Conservation (phyloP, 257 asterid genomes). For the Asclepias syriaca region DNA sequence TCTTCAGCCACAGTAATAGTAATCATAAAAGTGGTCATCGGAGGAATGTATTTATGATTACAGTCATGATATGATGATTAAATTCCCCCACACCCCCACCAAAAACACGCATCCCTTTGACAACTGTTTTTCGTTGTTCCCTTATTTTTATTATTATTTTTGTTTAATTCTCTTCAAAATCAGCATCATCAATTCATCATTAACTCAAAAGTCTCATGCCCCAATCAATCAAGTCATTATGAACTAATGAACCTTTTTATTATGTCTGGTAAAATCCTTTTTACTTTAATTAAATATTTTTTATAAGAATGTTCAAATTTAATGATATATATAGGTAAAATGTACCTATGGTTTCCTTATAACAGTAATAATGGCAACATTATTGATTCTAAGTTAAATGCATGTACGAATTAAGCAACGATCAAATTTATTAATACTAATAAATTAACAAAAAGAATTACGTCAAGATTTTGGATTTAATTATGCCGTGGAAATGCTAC, state of each 20-base stretch:
- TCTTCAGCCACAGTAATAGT: background rate
- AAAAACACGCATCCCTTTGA: conserved; percentile 16
- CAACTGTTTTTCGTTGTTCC: conserved; percentile 13
- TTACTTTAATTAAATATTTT: too few species aligned
- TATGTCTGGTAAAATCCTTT: background rate
- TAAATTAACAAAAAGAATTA: too few species aligned
- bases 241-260: background rate
- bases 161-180: background rate
- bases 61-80: background rate
- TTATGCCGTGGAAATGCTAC: too few species aligned
- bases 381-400: too few species aligned
- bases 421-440: too few species aligned
- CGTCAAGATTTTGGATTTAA: too few species aligned
- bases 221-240: background rate
- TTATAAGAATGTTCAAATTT: too few species aligned
- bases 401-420: too few species aligned
- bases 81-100: background rate
- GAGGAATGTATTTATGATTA: conserved; percentile 8
- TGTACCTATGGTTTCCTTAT: too few species aligned
- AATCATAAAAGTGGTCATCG: conserved; percentile 7
- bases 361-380: too few species aligned
- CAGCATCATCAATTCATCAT: background rate
- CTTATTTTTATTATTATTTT: too few species aligned
- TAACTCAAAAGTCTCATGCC: background rate
- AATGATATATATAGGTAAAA: too few species aligned